phyloP scores from a whole-genome alignment of 2,329 filamentous ascomycete genomes.

The Curvularia verruculosa region DNA sequence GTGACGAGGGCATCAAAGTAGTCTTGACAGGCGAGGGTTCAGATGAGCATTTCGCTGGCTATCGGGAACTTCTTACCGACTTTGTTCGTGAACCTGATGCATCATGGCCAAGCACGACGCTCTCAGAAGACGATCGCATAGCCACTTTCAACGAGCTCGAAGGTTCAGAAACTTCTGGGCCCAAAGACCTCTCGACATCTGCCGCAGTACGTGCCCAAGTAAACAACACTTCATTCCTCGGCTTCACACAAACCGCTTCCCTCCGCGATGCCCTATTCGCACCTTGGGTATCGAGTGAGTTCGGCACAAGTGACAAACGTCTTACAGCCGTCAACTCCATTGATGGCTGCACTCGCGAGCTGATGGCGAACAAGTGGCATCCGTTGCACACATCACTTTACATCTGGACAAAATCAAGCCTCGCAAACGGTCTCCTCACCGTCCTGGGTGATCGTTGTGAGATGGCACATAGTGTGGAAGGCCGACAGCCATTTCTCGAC shows the following conservation, averaged over 20 bases:
- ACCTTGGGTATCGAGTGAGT: constrained; percentile 19
- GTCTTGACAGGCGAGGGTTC: constrained; percentile 61
- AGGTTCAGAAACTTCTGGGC: constrained; percentile 13
- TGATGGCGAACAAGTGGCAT: constrained; percentile 33
- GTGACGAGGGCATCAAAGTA: constrained; percentile 58
- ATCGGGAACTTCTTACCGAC: constrained; percentile 55
- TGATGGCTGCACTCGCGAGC: constrained; percentile 36
- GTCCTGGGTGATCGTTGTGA: constrained; percentile 55
- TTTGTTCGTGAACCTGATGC: constrained; percentile 58
- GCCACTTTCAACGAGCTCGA: constrained; percentile 16
- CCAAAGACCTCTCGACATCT: constrained; percentile 21
- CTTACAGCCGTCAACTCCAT: constrained; percentile 20
- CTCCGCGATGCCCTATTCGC: constrained; percentile 16
- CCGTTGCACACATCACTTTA: constrained; percentile 33
- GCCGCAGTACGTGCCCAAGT: constrained; percentile 19
- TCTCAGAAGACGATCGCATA: constrained; percentile 23
- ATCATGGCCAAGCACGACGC: constrained; percentile 14
- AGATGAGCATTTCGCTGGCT: constrained; percentile 63
- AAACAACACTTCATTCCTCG: constrained; percentile 25
- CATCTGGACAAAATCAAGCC: constrained; percentile 30
- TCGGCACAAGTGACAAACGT: constrained; percentile 21
- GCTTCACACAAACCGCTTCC: constrained; percentile 20
- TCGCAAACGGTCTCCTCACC: constrained; percentile 48
- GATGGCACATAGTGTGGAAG: constrained; percentile 53
- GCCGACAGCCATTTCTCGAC: constrained; percentile 51